phyloP scores from a whole-genome alignment of 495 filamentous ascomycete genomes.

The Neurospora tetrasperma region DNA sequence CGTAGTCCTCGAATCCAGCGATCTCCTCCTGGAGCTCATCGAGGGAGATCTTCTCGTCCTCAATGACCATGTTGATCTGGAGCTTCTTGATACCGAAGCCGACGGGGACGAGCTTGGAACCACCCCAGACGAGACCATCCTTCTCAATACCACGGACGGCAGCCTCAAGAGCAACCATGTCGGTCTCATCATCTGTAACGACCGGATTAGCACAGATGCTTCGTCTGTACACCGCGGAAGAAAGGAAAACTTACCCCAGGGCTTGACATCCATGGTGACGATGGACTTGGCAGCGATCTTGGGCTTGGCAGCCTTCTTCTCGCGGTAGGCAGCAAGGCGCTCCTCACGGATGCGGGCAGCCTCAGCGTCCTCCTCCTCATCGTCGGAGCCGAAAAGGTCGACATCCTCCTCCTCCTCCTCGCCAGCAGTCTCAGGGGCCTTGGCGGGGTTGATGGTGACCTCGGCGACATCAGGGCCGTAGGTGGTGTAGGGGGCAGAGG shows the following conservation, averaged over 20 bases:
- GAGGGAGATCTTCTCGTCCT: constrained; percentile 90
- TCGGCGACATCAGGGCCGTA: constrained; percentile 81
- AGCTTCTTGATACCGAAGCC: constrained; percentile 99
- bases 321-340: constrained; percentile 84
- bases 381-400: constrained; percentile 80
- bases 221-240: not conserved
- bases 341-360: constrained; percentile 73
- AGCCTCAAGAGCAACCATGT: constrained; percentile 71
- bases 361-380: constrained; percentile 88
- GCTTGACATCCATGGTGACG: constrained; percentile 94
- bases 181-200: constrained; percentile 72
- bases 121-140: constrained; percentile 96
- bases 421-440: constrained; percentile 56
- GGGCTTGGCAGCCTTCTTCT: constrained; percentile 89
- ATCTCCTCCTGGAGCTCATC: constrained; percentile 83
- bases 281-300: constrained; percentile 92
- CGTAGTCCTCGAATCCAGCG: constrained; percentile 77
- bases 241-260: constrained; percentile 69
- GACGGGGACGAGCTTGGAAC: constrained; percentile 77
- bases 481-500: constrained; percentile 72
- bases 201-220: constrained; percentile 13
- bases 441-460: constrained; percentile 71
- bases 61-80: constrained; percentile 94
- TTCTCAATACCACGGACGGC: constrained; percentile 78
- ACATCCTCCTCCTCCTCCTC: constrained; percentile 62